Evolutionary conservation across 345 rosid genomes (phyloP).

Genomic region (Aquilaria sinensis): DNA sequence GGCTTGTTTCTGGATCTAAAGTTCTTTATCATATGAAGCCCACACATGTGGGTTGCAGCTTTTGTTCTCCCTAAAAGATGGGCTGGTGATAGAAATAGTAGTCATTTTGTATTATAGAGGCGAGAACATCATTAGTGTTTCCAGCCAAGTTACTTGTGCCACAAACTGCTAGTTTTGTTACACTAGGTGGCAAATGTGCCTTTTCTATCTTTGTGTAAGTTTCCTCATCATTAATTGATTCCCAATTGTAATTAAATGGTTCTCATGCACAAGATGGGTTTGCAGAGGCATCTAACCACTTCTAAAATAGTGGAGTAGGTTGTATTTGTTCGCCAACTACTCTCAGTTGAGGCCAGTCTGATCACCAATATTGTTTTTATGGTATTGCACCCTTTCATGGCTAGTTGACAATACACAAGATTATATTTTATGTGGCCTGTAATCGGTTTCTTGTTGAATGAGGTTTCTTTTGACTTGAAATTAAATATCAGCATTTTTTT

Average conservation of each 20-base stretch:
- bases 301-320: slow-evolving; percentile 94
- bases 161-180: slow-evolving; percentile 97
- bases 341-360: slow-evolving; percentile 53
- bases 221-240: not conserved
- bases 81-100: slow-evolving; percentile 72
- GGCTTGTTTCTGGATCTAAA: slow-evolving; percentile 4
- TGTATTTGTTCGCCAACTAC: slow-evolving; percentile 59
- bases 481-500: too few species aligned
- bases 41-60: slow-evolving; percentile 89
- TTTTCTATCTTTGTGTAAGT: not conserved
- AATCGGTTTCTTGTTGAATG: too few species aligned
- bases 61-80: slow-evolving; percentile 76
- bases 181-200: slow-evolving; percentile 60
- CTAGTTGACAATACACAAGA: too few species aligned
- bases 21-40: slow-evolving; percentile 46
- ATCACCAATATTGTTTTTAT: slow-evolving; percentile 88
- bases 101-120: slow-evolving; percentile 82
- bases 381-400: slow-evolving; percentile 38
- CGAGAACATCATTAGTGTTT: slow-evolving; percentile 82
- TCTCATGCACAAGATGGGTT: slow-evolving; percentile 62
- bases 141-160: slow-evolving; percentile 93
- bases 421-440: too few species aligned
- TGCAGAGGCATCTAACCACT: slow-evolving; percentile 70
- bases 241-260: not conserved
- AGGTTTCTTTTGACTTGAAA: too few species aligned